Conservation (phyloP, 1,139 yeast genomes). For the Williopsis jadinii region DNA sequence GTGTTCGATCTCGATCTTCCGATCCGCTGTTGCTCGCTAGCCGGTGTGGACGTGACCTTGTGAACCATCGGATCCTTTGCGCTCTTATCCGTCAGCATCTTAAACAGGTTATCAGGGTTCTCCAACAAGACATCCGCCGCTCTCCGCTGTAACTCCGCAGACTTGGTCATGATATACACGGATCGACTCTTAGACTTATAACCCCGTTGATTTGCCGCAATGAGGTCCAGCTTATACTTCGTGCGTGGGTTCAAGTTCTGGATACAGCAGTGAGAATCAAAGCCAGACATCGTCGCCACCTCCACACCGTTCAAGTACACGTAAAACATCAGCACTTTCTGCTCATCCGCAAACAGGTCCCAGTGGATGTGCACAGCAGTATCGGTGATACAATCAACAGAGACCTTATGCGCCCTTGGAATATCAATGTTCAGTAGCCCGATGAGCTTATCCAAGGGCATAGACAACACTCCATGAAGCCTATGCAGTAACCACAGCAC, state of each 20-base stretch:
- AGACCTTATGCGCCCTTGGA: constrained; percentile 50
- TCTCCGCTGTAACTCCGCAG: constrained; percentile 12
- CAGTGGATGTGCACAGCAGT: constrained; percentile 49
- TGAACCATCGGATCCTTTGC: constrained; percentile 18
- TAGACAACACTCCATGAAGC: constrained; percentile 28
- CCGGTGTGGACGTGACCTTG: constrained; percentile 9
- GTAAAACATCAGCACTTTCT: constrained; percentile 22
- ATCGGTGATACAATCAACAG: constrained; percentile 47
- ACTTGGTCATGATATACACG: constrained; percentile 36
- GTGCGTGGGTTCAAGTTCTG: constrained; percentile 39
- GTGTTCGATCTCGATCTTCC: constrained; percentile 31
- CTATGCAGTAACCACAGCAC: constrained; percentile 19
- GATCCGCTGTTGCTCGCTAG: background rate
- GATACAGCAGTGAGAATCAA: constrained; percentile 33
- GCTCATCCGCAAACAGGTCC: constrained; percentile 28
- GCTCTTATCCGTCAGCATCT: constrained; percentile 17
- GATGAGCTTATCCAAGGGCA: constrained; percentile 45
- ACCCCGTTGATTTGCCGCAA: constrained; percentile 42
- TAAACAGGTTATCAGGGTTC: constrained; percentile 22
- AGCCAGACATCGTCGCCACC: constrained; percentile 14
- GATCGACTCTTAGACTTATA: constrained; percentile 41
- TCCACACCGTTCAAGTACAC: constrained; percentile 43
- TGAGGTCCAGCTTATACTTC: constrained; percentile 47
- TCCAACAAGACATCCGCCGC: constrained; percentile 9
- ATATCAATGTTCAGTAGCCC: constrained; percentile 44